Evolutionary conservation across 2,329 filamentous ascomycete genomes (phyloP).

Genomic region (Fusarium penzigii): DNA sequence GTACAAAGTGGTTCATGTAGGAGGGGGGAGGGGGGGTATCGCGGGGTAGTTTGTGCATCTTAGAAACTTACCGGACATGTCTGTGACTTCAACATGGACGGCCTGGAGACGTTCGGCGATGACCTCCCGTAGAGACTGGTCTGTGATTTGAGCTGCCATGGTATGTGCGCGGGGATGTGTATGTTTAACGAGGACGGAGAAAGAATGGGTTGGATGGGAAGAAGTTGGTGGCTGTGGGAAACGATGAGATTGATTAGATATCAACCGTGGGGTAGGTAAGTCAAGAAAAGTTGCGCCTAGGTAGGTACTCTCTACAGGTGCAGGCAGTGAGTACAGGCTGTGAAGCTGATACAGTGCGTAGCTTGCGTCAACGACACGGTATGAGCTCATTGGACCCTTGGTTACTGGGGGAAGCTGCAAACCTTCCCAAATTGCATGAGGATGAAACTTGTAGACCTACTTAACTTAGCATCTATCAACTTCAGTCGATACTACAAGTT

Average conservation of each 20-base stretch:
- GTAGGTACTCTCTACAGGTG: conserved; percentile 3
- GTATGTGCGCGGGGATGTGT: neutral
- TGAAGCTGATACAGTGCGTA: conserved; percentile 18
- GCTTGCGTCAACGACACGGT: conserved; percentile 33
- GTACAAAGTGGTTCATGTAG: neutral
- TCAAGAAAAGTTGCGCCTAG: conserved; percentile 4
- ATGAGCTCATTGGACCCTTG: conserved; percentile 36
- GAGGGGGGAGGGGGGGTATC: conserved; percentile 13
- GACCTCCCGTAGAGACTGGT: conserved; percentile 67
- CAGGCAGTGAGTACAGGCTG: neutral
- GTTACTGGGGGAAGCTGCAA: conserved; percentile 7
- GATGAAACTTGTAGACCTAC: neutral
- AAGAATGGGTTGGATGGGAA: conserved; percentile 2
- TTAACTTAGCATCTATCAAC: too few species aligned
- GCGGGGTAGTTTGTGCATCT: conserved; percentile 9
- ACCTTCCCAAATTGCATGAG: neutral
- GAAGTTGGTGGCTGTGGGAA: conserved; percentile 1
- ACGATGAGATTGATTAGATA: conserved; percentile 43
- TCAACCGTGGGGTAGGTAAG: conserved; percentile 21
- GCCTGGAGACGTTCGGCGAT: conserved; percentile 72
- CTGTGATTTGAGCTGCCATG: conserved; percentile 66
- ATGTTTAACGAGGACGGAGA: conserved; percentile 1
- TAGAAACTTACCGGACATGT: conserved; percentile 75
- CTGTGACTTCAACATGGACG: conserved; percentile 81
- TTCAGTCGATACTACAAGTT: too few species aligned